Evolutionary conservation across 108 stramenopile species (phyloP).

Genomic region (Cyclotella atomus): DNA sequence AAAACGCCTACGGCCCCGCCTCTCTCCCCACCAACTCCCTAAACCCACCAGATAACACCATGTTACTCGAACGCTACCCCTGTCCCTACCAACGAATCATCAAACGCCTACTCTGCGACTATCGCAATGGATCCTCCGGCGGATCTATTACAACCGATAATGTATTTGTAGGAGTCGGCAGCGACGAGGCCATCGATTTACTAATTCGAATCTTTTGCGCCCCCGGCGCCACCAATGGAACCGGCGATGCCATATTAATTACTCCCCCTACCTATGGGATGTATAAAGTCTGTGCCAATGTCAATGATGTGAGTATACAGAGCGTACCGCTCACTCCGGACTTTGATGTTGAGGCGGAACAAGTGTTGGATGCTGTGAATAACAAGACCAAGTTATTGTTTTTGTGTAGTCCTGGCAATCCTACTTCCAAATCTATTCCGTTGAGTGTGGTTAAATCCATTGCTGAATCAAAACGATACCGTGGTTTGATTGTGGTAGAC

Average conservation of each 20-base stretch:
- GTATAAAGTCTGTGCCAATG: slow-evolving; percentile 97
- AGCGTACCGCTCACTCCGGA: slow-evolving; percentile 77
- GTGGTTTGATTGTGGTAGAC: slow-evolving; percentile 91
- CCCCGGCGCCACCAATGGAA: slow-evolving; percentile 59
- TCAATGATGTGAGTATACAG: slow-evolving; percentile 89
- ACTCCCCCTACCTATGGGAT: slow-evolving; percentile 98
- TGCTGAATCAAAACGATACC: slow-evolving; percentile 50
- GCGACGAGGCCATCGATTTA: slow-evolving; percentile 97
- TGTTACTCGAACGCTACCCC: slow-evolving; percentile 90
- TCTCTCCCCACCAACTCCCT: slow-evolving; percentile 64
- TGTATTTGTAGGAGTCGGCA: slow-evolving; percentile 96
- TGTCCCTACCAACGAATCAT: slow-evolving; percentile 87
- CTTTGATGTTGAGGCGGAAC: slow-evolving; percentile 73
- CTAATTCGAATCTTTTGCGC: slow-evolving; percentile 94
- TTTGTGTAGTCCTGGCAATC: slow-evolving; percentile 95
- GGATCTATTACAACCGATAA: slow-evolving; percentile 74
- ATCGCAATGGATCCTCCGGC: slow-evolving; percentile 48
- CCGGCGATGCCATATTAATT: slow-evolving; percentile 75
- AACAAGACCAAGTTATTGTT: slow-evolving; percentile 86
- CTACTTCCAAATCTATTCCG: slow-evolving; percentile 90
- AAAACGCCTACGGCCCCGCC: slow-evolving; percentile 91
- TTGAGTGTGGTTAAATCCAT: slow-evolving; percentile 69
- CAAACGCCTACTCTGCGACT: slow-evolving; percentile 75
- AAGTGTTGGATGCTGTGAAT: slow-evolving; percentile 76
- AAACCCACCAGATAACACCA: slow-evolving; percentile 59